Conservation (phyloP, 306 rosid species). For the Luffa aegyptiaca region DNA sequence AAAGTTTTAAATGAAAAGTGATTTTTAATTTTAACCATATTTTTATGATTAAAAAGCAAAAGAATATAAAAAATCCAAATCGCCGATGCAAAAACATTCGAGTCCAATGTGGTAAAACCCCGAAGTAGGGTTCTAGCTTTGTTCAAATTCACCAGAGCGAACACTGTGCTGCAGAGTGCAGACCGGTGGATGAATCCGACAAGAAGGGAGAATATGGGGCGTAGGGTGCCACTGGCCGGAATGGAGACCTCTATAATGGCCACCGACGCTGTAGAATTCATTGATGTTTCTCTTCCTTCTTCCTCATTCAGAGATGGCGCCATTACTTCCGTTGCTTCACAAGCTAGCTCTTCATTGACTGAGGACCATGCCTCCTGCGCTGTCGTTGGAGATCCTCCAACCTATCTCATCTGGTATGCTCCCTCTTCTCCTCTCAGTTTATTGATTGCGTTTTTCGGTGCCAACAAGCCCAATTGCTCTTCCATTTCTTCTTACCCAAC, state of each 20-base stretch:
- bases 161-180: background rate
- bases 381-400: constrained; percentile 51
- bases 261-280: constrained; percentile 58
- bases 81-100: background rate
- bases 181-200: background rate
- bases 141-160: background rate
- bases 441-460: background rate
- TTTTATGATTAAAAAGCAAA: too few relatives aligned
- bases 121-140: background rate
- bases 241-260: constrained; percentile 69
- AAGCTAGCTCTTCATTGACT: constrained; percentile 24
- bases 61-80: background rate
- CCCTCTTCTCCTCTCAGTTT: constrained; percentile 11
- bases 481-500: background rate
- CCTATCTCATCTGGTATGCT: constrained; percentile 51
- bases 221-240: constrained; percentile 37
- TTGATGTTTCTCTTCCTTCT: constrained; percentile 45
- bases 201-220: constrained; percentile 32
- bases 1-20: too few relatives aligned
- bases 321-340: constrained; percentile 9
- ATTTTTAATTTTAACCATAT: too few relatives aligned
- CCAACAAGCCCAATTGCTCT: background rate
- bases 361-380: constrained; percentile 55
- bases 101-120: background rate
- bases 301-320: constrained; percentile 15